Evolutionary conservation across 768 basidiomycete species (phyloP).

Genomic region (Kwoniella sp.): DNA sequence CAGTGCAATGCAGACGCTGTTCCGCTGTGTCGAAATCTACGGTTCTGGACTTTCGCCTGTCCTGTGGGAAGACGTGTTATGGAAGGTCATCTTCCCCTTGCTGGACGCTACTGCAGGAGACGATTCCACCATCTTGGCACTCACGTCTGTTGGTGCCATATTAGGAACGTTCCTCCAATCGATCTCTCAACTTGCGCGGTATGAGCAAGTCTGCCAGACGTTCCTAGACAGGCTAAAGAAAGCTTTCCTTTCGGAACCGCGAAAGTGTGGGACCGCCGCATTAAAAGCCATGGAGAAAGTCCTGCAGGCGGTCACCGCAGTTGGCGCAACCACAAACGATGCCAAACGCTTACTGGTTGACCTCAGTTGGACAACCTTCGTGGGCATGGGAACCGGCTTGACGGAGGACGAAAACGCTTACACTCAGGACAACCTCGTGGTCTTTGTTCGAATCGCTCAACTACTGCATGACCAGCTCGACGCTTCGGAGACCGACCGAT

Average conservation of each 20-base stretch:
- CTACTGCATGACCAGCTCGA: conserved; percentile 59
- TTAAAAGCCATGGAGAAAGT: conserved; percentile 77
- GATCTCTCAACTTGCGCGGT: conserved; percentile 68
- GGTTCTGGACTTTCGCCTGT: conserved; percentile 74
- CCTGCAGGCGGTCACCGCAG: conserved; percentile 54
- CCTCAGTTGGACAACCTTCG: conserved; percentile 67
- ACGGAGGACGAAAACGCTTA: conserved; percentile 53
- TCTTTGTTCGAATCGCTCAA: conserved; percentile 66
- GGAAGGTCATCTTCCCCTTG: conserved; percentile 83
- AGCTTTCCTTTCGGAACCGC: conserved; percentile 64
- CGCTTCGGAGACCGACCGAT: conserved; percentile 58
- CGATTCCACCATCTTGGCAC: conserved; percentile 78
- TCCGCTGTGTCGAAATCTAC: conserved; percentile 88
- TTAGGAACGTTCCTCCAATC: conserved; percentile 75
- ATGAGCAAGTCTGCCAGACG: conserved; percentile 66
- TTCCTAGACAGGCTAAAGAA: conserved; percentile 71
- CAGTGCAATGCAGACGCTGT: conserved; percentile 91
- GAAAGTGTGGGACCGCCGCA: conserved; percentile 73
- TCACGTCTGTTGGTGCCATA: conserved; percentile 77
- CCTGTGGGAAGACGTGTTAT: conserved; percentile 87
- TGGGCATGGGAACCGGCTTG: conserved; percentile 58
- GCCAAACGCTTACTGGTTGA: conserved; percentile 52
- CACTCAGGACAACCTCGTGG: conserved; percentile 81
- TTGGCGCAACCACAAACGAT: not conserved
- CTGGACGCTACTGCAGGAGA: conserved; percentile 61